Evolutionary conservation across 192 early-diverging fungal genomes (phyloP), one percentile per base, ranked within the genome.

Genomic region (Coemansia sp.): DNA sequence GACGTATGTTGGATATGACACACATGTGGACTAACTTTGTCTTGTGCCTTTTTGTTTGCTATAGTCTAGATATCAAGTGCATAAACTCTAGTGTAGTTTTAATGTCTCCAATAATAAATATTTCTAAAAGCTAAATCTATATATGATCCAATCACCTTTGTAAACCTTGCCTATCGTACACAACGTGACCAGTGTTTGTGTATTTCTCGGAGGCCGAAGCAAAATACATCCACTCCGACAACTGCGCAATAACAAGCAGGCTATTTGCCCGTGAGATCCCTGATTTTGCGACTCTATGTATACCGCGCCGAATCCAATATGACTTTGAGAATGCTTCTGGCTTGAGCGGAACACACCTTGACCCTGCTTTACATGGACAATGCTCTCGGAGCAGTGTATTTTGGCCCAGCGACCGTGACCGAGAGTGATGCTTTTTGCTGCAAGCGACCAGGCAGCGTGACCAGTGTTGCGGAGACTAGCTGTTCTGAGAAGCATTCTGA

Each of bases 381-480:
- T 78, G 13, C 86, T 86, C 72, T 90, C 87, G 13, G 70, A 84
- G 61, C 87, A 85, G 58, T 75, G 84, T 35, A 90, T 82, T 77
- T 89, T 88, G 63, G 85, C 84, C 88, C 89, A 89, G 70, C 88
- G 87, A 44, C 88, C 88, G 62, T 89, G 87, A 13, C 87, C 89
- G 3, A 8, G 80, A 63, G 50, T 69, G 21, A 17, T 71, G 40
- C 38, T 64, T 70, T 33, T 33, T 70, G 75, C 64, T 42, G 55
- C 55, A 58, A 58, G 55, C 55, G 55, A 35, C 30, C 55, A n/a
- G 30, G 55, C 2, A 19, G 30, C 6, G 52, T 58, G 55, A 33
- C 30, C 30, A 58, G 23, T 13, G n/a, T 58, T 13, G 28, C 28
- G 30, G 28, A 58, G 55, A 32, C 55, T 30, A 10, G 6, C 1